phyloP scores from a whole-genome alignment of 805 yeast species.

The Saturnispora sekii region DNA sequence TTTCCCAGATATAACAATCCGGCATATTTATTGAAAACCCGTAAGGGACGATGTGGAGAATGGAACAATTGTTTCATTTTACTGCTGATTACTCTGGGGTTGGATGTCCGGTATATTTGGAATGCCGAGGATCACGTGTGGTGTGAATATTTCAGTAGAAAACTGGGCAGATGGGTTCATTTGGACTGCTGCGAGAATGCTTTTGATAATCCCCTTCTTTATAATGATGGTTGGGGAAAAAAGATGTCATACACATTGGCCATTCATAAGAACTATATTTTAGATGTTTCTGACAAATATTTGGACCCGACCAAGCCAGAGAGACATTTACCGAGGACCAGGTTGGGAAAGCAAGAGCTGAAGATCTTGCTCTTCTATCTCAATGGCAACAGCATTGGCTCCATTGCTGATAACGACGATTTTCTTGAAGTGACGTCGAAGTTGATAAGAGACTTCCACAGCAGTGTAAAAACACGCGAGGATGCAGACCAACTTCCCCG shows the following conservation, averaged over 20 bases:
- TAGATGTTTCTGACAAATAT: constrained; percentile 66
- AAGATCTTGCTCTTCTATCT: constrained; percentile 26
- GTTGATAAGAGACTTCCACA: constrained; percentile 7
- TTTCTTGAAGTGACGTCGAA: constrained; percentile 6
- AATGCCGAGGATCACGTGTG: constrained; percentile 92
- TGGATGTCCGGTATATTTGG: constrained; percentile 68
- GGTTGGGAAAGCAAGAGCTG: constrained; percentile 33
- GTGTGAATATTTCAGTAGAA: constrained; percentile 75
- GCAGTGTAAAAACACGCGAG: constrained; percentile 5
- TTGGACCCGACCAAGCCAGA: constrained; percentile 29
- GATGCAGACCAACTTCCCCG: constrained; percentile 41
- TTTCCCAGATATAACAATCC: constrained; percentile 78
- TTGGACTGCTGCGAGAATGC: constrained; percentile 83
- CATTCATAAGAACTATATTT: constrained; percentile 46
- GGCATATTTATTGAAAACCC: constrained; percentile 43
- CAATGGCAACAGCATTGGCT: constrained; percentile 20
- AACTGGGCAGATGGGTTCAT: constrained; percentile 70
- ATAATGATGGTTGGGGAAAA: constrained; percentile 85
- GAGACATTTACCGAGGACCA: constrained; percentile 38
- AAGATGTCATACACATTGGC: constrained; percentile 85
- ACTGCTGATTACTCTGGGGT: constrained; percentile 55
- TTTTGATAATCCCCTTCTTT: constrained; percentile 70
- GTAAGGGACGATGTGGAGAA: constrained; percentile 87
- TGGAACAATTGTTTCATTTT: constrained; percentile 84
- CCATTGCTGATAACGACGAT: neutral